A percentile compares a stretch with the other conserved stretches of the same genome.
phyloP scores from a whole-genome alignment of 306 rosid genomes.

The Senna siamea region DNA sequence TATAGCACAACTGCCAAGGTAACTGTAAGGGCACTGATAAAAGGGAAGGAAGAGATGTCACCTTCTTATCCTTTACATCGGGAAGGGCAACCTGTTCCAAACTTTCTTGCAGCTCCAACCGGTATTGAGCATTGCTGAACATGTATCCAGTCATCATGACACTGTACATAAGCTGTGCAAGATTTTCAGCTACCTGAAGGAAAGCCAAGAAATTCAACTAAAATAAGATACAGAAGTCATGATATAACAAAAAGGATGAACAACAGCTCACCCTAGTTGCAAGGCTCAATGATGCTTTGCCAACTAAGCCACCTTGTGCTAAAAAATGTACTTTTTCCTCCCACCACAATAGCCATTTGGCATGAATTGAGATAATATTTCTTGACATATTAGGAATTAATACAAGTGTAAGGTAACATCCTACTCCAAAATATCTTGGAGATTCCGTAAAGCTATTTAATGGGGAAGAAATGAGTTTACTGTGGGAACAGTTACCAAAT shows the following conservation, averaged over 20 bases:
- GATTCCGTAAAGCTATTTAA: not conserved
- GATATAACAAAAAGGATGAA: slow-evolving; percentile 27
- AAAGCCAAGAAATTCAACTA: slow-evolving; percentile 37
- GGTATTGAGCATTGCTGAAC: slow-evolving; percentile 93
- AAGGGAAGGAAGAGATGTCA: slow-evolving; percentile 34
- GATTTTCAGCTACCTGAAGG: slow-evolving; percentile 94
- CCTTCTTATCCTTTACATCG: slow-evolving; percentile 78
- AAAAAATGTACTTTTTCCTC: not conserved
- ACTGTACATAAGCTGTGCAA: slow-evolving; percentile 99
- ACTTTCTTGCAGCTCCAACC: slow-evolving; percentile 92
- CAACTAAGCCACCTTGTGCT: slow-evolving; percentile 28
- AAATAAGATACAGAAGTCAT: slow-evolving; percentile 22
- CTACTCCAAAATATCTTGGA: slow-evolving; percentile 10
- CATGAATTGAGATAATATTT: slow-evolving; percentile 1
- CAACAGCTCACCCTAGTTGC: slow-evolving; percentile 8
- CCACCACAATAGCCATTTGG: slow-evolving; percentile 7
- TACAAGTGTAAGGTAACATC: not conserved
- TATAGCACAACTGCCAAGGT: not conserved
- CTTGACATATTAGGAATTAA: not conserved
- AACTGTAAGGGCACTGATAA: not conserved
- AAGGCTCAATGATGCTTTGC: slow-evolving; percentile 17
- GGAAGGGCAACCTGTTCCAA: slow-evolving; percentile 96
- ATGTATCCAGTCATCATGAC: slow-evolving; percentile 98
- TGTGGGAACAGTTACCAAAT: not conserved
- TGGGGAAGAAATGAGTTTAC: not conserved